These are phyloP conservation scores for Aquilaria agallochum DNA, from an alignment of 441 rosid species.

Conservation along the genomic window DNA sequence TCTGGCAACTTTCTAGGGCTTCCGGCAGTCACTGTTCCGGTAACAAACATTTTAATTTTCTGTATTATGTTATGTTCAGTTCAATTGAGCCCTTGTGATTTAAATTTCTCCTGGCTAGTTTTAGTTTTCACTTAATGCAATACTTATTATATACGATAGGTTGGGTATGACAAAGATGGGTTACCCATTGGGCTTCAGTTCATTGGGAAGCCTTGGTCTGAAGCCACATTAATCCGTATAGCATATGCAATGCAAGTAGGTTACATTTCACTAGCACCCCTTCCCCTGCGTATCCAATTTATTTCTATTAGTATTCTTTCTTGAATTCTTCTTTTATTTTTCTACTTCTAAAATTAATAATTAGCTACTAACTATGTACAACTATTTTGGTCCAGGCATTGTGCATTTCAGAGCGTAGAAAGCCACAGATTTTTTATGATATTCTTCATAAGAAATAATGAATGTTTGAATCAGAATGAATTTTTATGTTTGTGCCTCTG, in stretches of 20 bases:
- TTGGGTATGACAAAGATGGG: conserved; percentile 63
- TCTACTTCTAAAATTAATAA: neutral
- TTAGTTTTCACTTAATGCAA: too few species aligned
- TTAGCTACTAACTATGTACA: too few species aligned
- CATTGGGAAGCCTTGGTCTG: conserved; percentile 81
- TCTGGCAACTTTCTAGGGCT: conserved; percentile 77
- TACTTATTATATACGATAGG: conserved; percentile 21
- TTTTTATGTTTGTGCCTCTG: too few species aligned
- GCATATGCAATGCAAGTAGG: conserved; percentile 65
- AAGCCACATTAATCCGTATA: conserved; percentile 49
- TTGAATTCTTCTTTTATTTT: neutral
- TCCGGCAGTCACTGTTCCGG: conserved; percentile 49
- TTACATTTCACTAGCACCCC: neutral
- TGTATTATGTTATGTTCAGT: too few species aligned
- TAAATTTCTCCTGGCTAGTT: too few species aligned
- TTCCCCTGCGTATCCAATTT: too few species aligned
- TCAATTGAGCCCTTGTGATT: too few species aligned
- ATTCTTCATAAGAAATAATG: conserved; percentile 26
- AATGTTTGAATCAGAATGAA: too few species aligned
- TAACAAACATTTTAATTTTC: conserved; percentile 1
- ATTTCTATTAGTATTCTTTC: too few species aligned
- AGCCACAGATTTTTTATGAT: conserved; percentile 49
- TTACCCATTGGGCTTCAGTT: conserved; percentile 76
- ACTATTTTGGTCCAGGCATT: conserved; percentile 21
- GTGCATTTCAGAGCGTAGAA: conserved; percentile 31